Conservation (phyloP, 345 rosid genomes). For the Pelargonium nanum region DNA sequence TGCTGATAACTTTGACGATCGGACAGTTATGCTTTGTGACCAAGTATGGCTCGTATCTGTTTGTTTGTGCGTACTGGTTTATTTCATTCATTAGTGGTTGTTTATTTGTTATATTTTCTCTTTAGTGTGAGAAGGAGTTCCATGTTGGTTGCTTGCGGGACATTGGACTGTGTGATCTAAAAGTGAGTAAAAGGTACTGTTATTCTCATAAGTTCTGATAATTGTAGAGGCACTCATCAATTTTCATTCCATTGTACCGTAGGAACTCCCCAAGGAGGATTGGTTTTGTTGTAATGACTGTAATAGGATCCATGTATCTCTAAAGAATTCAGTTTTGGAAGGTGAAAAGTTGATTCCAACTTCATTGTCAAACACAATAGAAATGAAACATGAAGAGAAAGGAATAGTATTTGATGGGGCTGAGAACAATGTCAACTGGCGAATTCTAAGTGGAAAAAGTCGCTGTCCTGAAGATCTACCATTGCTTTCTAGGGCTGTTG, state of each 20-base stretch:
- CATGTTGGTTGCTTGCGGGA: slow-evolving; percentile 85
- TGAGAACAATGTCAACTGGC: slow-evolving; percentile 53
- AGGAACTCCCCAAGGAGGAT: slow-evolving; percentile 76
- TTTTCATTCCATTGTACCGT: slow-evolving; percentile 9
- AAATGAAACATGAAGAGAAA: slow-evolving; percentile 58
- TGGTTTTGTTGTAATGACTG: slow-evolving; percentile 94
- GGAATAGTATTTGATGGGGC: slow-evolving; percentile 39
- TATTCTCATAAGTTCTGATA: slow-evolving; percentile 7
- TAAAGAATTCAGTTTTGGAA: slow-evolving; percentile 50
- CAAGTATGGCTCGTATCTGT: slow-evolving; percentile 49
- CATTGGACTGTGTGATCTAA: slow-evolving; percentile 62
- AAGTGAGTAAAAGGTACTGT: slow-evolving; percentile 36
- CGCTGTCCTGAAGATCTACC: slow-evolving; percentile 55
- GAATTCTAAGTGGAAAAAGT: slow-evolving; percentile 72
- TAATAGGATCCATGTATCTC: slow-evolving; percentile 43
- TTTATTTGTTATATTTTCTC: slow-evolving; percentile 16
- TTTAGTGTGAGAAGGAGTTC: slow-evolving; percentile 78
- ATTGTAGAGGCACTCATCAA: slow-evolving; percentile 6
- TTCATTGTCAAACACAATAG: slow-evolving; percentile 39
- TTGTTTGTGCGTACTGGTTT: slow-evolving; percentile 1
- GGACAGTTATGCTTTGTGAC: slow-evolving; percentile 87
- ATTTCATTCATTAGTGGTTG: slow-evolving; percentile 7
- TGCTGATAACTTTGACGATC: slow-evolving; percentile 53
- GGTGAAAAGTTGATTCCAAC: slow-evolving; percentile 51
- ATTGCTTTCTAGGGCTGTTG: slow-evolving; percentile 65